Conservation (phyloP, 1,284 basidiomycete species). For the Cutaneotrichosporon cavernicola region DNA sequence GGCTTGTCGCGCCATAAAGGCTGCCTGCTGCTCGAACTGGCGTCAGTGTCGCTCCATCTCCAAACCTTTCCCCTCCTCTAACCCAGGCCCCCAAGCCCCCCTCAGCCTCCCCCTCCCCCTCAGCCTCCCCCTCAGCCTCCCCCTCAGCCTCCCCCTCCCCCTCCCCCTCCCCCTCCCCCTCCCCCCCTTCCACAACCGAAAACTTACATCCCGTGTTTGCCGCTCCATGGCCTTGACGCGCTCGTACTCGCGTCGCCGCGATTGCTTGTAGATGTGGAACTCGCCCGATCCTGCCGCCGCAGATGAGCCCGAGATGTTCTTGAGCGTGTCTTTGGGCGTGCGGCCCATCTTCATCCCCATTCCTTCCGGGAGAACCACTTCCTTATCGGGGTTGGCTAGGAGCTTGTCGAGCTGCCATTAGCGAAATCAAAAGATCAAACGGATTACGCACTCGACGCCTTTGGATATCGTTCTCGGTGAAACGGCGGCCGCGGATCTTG, state of each 20-base stretch:
- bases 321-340: conserved; percentile 90
- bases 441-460: conserved; percentile 29
- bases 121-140: no score
- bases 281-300: conserved; percentile 87
- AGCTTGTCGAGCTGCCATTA: conserved; percentile 70
- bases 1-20: conserved; percentile 66
- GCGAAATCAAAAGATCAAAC: background rate
- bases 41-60: conserved; percentile 5
- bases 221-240: conserved; percentile 88
- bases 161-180: no score
- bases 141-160: no score
- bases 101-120: no score
- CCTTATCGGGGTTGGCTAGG: conserved; percentile 79
- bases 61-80: background rate
- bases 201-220: conserved; percentile 67
- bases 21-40: conserved; percentile 65
- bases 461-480: conserved; percentile 37
- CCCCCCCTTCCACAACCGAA: background rate
- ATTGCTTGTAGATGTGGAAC: conserved; percentile 98
- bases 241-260: conserved; percentile 90
- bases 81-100: no score
- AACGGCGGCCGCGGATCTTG: conserved; percentile 29
- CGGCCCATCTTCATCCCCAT: conserved; percentile 56
- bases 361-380: conserved; percentile 69
- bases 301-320: conserved; percentile 92